Conservation (phyloP, 2,329 filamentous ascomycete species). For the Emmonsiellopsis sp. region DNA sequence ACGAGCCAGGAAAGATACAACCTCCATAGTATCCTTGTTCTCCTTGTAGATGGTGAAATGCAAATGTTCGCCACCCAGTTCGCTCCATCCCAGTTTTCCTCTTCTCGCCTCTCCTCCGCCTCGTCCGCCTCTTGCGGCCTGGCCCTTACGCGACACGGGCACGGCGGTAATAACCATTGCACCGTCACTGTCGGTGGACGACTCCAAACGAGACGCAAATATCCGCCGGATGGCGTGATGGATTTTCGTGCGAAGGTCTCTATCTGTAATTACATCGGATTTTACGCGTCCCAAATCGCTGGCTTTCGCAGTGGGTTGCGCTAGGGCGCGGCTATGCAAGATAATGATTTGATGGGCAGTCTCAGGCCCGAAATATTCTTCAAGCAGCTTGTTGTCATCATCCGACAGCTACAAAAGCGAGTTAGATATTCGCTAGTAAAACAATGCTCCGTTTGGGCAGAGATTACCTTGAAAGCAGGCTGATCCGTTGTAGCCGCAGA, state of each 20-base stretch:
- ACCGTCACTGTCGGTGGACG: constrained; percentile 62
- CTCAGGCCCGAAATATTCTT: constrained; percentile 42
- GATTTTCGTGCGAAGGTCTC: constrained; percentile 51
- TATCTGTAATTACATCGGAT: constrained; percentile 48
- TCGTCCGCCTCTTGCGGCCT: constrained; percentile 9
- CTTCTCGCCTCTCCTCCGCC: constrained; percentile 23
- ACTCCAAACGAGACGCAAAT: constrained; percentile 70
- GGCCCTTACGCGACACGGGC: constrained; percentile 20
- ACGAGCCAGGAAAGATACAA: constrained; percentile 65
- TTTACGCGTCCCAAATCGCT: constrained; percentile 45
- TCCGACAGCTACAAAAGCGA: constrained; percentile 16
- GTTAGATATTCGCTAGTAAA: background rate
- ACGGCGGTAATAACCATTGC: constrained; percentile 43
- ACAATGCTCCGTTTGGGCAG: background rate
- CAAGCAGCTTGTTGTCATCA: constrained; percentile 37
- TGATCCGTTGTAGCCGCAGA: background rate
- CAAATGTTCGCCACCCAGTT: constrained; percentile 67
- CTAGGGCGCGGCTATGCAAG: constrained; percentile 46
- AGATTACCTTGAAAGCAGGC: background rate
- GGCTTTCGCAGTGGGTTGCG: constrained; percentile 46
- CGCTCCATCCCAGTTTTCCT: constrained; percentile 50
- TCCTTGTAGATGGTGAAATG: constrained; percentile 94
- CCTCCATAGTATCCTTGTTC: constrained; percentile 94
- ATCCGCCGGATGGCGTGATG: constrained; percentile 64
- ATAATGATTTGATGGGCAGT: constrained; percentile 42